phyloP scores from a whole-genome alignment of 169 alveolate genomes.

The Babesia caballi region DNA sequence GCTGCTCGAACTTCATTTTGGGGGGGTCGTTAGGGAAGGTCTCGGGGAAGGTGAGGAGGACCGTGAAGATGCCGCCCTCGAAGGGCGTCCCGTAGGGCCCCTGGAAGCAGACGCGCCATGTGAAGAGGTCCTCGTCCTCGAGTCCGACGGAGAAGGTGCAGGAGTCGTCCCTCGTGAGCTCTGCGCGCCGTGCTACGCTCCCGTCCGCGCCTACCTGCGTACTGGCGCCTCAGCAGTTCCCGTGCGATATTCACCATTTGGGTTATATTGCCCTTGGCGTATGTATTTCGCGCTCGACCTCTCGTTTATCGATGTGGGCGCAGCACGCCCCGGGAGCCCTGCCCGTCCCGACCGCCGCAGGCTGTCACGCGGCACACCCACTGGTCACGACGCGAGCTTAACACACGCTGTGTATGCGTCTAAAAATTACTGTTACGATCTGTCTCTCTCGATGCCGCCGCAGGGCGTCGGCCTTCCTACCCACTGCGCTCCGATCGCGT shows the following conservation, averaged over 20 bases:
- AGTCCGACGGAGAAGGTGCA: constrained; percentile 93
- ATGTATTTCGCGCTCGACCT: background rate
- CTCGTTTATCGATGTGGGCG: background rate
- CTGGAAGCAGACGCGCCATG: constrained; percentile 93
- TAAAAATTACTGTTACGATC: too few relatives aligned
- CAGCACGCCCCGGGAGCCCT: background rate
- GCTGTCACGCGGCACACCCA: too few relatives aligned
- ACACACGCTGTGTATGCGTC: too few relatives aligned
- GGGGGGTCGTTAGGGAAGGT: constrained; percentile 98
- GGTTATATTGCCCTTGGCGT: background rate
- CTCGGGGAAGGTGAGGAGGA: constrained; percentile 92
- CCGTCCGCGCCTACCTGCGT: constrained; percentile 1
- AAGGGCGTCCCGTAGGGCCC: constrained; percentile 96
- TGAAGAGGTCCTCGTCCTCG: constrained; percentile 90
- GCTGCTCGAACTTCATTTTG: constrained; percentile 92
- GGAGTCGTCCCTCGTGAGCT: constrained; percentile 81
- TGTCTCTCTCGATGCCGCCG: too few relatives aligned
- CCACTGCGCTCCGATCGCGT: too few relatives aligned
- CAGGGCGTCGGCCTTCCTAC: too few relatives aligned
- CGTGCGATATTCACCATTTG: constrained; percentile 50
- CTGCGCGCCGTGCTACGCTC: constrained; percentile 40
- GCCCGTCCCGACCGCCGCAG: background rate
- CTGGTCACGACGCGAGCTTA: too few relatives aligned
- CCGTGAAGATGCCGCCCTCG: constrained; percentile 96
- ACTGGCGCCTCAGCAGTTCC: constrained; percentile 43